Base-by-base conservation (phyloP, 23 red algal genomes). In the Cyanidioschyzon merolae region DNA sequence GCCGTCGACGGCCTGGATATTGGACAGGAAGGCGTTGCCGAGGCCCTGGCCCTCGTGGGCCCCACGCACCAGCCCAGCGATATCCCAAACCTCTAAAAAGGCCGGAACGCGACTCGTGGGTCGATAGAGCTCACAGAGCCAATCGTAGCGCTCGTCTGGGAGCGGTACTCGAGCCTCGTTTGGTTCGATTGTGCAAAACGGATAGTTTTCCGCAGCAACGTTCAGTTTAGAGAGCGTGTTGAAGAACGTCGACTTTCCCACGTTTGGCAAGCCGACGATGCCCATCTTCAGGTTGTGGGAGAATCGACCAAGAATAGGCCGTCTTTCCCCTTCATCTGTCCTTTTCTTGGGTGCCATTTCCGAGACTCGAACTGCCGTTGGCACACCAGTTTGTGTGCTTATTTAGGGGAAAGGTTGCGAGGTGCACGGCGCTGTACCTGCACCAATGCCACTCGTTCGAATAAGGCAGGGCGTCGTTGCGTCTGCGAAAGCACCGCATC, bases 231-330 rank as follows among this genome's bases (percentile, higher is more conserved):
- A 84, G 15, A 98, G 77, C 16, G 85, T 85, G 85, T 98, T 98
- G 80, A 98, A 98, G 76, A 98, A 91, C 0, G 94, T 89, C 37
- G 88, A 91, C 54, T 98, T 98, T 37, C 94, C 94, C 27, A 98
- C 94, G 51, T 98, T 98, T 1, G 94, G 94, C 40, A 98, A 75
- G 17, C 94, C 94, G 24, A 98, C 86, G 50, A 98, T 88, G 37
- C 94, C 94, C 94, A 98, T 98, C 67, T 98, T 98, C 37, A 98
- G 82, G 76, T 89, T 88, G 94, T 98, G 79, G 0, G 80, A 84
- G 80, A 98, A 91, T 16, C 94, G 82, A 1, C 94, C 94, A 0
- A 98, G 75, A 3, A 91, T 51, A 16, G 76, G 27, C 41, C 74
- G 82, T 29, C 67, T 36, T 24, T 74, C 40, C 38, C 59, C 74